Evolutionary conservation across 805 yeast species (phyloP).

Genomic region (Monosporozyma aquatica): DNA sequence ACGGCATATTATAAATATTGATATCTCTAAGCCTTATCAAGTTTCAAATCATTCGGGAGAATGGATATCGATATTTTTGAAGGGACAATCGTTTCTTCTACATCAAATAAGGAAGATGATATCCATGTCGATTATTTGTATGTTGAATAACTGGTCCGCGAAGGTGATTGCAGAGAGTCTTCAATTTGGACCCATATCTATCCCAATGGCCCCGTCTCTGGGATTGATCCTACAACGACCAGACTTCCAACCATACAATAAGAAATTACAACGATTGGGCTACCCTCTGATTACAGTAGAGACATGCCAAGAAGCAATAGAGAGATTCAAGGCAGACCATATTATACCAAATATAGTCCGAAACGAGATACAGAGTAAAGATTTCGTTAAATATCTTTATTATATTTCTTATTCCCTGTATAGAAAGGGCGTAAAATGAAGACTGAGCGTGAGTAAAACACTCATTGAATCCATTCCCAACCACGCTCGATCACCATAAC

Average conservation of each 20-base stretch:
- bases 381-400: slow-evolving; percentile 32
- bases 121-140: slow-evolving; percentile 71
- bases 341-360: slow-evolving; percentile 53
- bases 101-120: slow-evolving; percentile 95
- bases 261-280: slow-evolving; percentile 53
- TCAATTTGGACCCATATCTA: slow-evolving; percentile 42
- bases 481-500: no score
- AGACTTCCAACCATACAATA: slow-evolving; percentile 69
- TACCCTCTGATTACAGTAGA: slow-evolving; percentile 47
- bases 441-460: no score
- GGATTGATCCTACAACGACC: slow-evolving; percentile 80
- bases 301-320: slow-evolving; percentile 41
- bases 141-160: slow-evolving; percentile 67
- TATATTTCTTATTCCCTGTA: background rate
- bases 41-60: slow-evolving; percentile 32
- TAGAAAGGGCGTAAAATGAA: no score
- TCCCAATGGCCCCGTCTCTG: slow-evolving; percentile 89
- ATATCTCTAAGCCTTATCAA: slow-evolving; percentile 72
- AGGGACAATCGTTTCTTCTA: slow-evolving; percentile 91
- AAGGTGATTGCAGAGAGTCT: slow-evolving; percentile 62
- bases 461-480: no score
- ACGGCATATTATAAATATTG: slow-evolving; percentile 64
- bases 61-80: slow-evolving; percentile 84
- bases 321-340: slow-evolving; percentile 68
- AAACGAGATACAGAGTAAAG: slow-evolving; percentile 76